Base-by-base conservation (phyloP, 768 basidiomycete genomes). In the Phanerochaete carnosa region DNA sequence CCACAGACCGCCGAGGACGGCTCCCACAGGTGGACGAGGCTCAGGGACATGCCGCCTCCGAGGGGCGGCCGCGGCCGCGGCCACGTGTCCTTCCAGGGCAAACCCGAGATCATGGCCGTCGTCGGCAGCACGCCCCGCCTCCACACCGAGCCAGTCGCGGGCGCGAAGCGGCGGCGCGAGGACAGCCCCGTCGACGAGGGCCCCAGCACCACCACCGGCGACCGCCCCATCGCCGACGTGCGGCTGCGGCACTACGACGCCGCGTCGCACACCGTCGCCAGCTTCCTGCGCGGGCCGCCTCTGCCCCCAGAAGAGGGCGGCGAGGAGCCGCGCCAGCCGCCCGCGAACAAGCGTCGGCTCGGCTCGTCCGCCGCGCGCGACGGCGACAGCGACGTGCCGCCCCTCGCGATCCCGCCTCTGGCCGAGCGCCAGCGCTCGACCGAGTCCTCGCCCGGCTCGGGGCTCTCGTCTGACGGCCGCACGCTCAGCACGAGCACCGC, bases 61-160 rank as follows among this genome's bases (percentile, higher is more conserved):
- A 79, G n/a, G n/a, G n/a, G 79, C 22, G 78, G 74, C 72, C 88
- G 87, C 66, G 87, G 86, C 0, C 88, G 88, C 68, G 71, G 73
- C 56, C 72, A 59, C 35, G 70, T 54, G 12, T 64, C 60, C 23
- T 23, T 65, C 33, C 39, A 60, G 15, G 33, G 26, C 9, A 45
- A 39, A 13, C n/a, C 47, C 35, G 47, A 49, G 32, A 39, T 19
- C 47, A 28, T 43, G 25, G 22, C 37, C 9, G 22, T 46, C 43
- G 15, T 30, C 25, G 22, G 22, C 51, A 33, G 39, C 29, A 72
- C 16, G 75, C 85, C 13, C 79, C 82, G 22, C n/a, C 43, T 55
- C 11, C 33, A 19, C 43, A 19, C 37, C 53, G 52, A 35, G 13
- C 45, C 12, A 39, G 52, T 56, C 11, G 25, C 47, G 33, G 51